These are phyloP conservation scores for Vitis hybrid DNA, from an alignment of 177 flowering plant species.

Conservation along the genomic window DNA sequence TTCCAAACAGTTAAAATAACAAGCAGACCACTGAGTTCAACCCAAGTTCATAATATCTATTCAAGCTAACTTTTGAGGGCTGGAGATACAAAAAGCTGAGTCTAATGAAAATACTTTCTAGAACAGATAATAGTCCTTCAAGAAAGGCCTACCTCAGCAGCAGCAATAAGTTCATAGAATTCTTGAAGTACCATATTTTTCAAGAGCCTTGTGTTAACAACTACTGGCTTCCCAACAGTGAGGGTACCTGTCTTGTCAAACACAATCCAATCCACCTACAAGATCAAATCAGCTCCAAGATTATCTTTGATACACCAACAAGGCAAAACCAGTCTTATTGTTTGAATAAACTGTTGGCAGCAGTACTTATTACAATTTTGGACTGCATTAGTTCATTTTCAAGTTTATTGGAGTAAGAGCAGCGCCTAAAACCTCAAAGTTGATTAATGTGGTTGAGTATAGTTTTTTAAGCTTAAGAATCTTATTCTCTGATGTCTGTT, in stretches of 20 bases:
- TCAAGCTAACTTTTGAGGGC: too few relatives aligned
- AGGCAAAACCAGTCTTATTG: too few relatives aligned
- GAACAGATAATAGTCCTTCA: not conserved
- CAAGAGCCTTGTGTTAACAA: constrained; percentile 62
- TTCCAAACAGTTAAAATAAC: too few relatives aligned
- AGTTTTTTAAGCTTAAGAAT: not conserved
- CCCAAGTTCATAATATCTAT: too few relatives aligned
- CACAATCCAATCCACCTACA: constrained; percentile 81
- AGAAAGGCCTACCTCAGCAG: constrained; percentile 59
- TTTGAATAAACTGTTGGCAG: too few relatives aligned
- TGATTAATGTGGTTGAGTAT: too few relatives aligned
- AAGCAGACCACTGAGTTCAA: too few relatives aligned
- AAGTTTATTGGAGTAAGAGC: too few relatives aligned
- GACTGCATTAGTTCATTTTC: too few relatives aligned
- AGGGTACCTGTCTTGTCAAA: constrained; percentile 97
- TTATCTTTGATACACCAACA: not conserved
- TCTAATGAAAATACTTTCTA: not conserved
- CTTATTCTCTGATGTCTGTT: not conserved
- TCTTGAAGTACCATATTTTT: constrained; percentile 55
- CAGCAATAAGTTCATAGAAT: constrained; percentile 71
- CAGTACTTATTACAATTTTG: too few relatives aligned
- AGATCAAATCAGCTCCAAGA: not conserved
- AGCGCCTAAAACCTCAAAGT: too few relatives aligned
- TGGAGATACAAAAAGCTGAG: too few relatives aligned
- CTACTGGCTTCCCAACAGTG: constrained; percentile 82